Percentiles rank a stretch among this genome's conserved stretches.
These are phyloP conservation scores for Escallonia rubra DNA, from an alignment of 129 eudicot genomes.

Conservation along the genomic window DNA sequence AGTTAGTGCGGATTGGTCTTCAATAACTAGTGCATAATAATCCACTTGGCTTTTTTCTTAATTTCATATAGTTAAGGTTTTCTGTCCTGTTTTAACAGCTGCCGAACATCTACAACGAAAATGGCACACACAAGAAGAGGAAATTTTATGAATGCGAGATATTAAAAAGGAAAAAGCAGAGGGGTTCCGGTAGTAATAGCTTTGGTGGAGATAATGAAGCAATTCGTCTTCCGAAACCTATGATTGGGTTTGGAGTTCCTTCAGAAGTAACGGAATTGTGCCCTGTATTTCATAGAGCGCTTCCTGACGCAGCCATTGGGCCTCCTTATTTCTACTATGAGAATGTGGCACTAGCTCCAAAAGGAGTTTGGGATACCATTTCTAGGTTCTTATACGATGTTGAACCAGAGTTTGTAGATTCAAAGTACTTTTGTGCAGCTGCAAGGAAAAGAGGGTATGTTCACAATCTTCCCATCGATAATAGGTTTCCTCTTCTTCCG, in stretches of 20 bases:
- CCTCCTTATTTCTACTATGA: slow-evolving; percentile 60
- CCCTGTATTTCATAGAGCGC: slow-evolving; percentile 5
- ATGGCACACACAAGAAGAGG: slow-evolving; percentile 49
- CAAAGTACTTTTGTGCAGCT: slow-evolving; percentile 43
- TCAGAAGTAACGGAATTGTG: background rate
- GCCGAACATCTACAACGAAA: background rate
- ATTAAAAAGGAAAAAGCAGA: slow-evolving; percentile 33
- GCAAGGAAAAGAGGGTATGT: slow-evolving; percentile 55
- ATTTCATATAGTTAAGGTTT: background rate
- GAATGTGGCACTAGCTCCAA: slow-evolving; percentile 54
- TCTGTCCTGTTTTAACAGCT: slow-evolving; percentile 30
- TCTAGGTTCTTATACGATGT: slow-evolving; percentile 37
- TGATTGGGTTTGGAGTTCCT: slow-evolving; percentile 83
- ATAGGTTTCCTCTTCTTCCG: slow-evolving; percentile 41
- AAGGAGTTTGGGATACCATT: slow-evolving; percentile 61
- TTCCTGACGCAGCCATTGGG: slow-evolving; percentile 39
- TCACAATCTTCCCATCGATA: slow-evolving; percentile 49
- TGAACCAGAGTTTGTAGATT: slow-evolving; percentile 61
- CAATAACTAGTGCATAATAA: background rate
- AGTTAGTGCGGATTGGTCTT: background rate
- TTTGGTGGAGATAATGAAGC: slow-evolving; percentile 30
- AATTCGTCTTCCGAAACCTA: slow-evolving; percentile 71
- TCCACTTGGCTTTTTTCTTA: background rate
- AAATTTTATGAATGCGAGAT: slow-evolving; percentile 30
- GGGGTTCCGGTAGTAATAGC: background rate